Conservation (phyloP, 2,329 filamentous ascomycete species). For the Cadophora luteo-olivacea region DNA sequence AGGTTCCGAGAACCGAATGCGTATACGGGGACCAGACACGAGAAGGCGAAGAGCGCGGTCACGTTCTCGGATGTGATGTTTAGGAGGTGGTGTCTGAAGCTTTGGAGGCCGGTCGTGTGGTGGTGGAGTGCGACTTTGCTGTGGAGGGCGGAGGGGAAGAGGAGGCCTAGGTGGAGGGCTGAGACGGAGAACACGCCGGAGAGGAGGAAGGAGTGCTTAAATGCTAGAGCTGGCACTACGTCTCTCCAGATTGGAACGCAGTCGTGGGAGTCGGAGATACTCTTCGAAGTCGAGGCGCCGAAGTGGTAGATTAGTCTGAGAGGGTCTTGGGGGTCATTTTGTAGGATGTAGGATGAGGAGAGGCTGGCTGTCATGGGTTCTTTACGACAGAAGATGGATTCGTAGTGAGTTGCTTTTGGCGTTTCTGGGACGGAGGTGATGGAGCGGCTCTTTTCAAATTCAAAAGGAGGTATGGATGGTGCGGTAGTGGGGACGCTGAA, state of each 20-base stretch:
- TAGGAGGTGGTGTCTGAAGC: not conserved
- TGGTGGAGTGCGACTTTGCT: constrained; percentile 4
- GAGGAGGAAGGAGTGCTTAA: not conserved
- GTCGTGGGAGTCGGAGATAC: not conserved
- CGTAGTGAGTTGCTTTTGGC: not conserved
- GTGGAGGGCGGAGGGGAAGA: not conserved
- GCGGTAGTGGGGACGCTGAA: not conserved
- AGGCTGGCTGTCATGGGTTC: not conserved
- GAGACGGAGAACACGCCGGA: constrained; percentile 8
- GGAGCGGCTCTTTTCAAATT: not conserved
- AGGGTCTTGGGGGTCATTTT: not conserved
- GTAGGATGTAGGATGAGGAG: not conserved
- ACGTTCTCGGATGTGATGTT: constrained; percentile 6
- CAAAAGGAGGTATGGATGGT: not conserved
- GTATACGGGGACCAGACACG: not conserved
- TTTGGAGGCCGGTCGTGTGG: not conserved
- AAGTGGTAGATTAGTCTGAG: constrained; percentile 2
- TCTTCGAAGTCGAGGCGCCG: not conserved
- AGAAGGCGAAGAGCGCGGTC: not conserved
- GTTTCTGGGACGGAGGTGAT: not conserved
- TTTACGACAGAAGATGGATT: not conserved
- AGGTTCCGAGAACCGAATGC: not conserved
- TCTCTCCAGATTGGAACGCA: constrained; percentile 2
- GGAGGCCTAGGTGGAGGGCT: not conserved
- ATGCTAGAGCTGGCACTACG: not conserved